These are phyloP conservation scores for Yamadazyma diospyri DNA, from an alignment of 1,139 yeast species.

Conservation along the genomic window DNA sequence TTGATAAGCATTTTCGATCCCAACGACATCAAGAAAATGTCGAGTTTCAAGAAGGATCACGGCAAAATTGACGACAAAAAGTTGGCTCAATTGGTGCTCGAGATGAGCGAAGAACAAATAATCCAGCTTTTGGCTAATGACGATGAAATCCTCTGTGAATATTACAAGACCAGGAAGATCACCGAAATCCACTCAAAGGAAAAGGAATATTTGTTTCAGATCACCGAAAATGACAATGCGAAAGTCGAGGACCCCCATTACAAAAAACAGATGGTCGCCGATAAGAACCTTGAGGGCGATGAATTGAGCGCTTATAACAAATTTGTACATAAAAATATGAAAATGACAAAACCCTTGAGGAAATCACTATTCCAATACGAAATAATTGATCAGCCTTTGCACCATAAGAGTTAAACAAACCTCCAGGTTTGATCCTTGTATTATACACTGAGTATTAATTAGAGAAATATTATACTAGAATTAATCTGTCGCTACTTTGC, in stretches of 20 bases:
- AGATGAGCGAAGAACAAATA: constrained; percentile 19
- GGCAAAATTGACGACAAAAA: constrained; percentile 14
- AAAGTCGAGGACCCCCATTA: constrained; percentile 10
- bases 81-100: constrained; percentile 19
- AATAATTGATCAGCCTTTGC: constrained; percentile 19
- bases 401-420: constrained; percentile 12
- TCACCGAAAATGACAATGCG: constrained; percentile 2
- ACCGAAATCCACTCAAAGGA: constrained; percentile 30
- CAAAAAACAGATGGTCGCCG: constrained; percentile 6
- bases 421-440: neutral
- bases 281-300: constrained; percentile 8
- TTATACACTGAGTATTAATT: constrained; percentile 1
- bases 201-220: constrained; percentile 19
- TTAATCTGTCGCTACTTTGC: no score
- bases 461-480: no score
- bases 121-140: constrained; percentile 21
- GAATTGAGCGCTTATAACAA: constrained; percentile 12
- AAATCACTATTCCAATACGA: constrained; percentile 30
- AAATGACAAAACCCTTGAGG: constrained; percentile 27
- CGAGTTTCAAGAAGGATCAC: constrained; percentile 2
- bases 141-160: constrained; percentile 29
- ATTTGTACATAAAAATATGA: constrained; percentile 18
- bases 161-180: constrained; percentile 26
- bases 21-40: constrained; percentile 17
- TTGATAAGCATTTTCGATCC: constrained; percentile 19